Percentiles rank a stretch among this genome's conserved stretches.
These are phyloP conservation scores for Lycium ferocissimum DNA, from an alignment of 257 asterid species.

Conservation along the genomic window DNA sequence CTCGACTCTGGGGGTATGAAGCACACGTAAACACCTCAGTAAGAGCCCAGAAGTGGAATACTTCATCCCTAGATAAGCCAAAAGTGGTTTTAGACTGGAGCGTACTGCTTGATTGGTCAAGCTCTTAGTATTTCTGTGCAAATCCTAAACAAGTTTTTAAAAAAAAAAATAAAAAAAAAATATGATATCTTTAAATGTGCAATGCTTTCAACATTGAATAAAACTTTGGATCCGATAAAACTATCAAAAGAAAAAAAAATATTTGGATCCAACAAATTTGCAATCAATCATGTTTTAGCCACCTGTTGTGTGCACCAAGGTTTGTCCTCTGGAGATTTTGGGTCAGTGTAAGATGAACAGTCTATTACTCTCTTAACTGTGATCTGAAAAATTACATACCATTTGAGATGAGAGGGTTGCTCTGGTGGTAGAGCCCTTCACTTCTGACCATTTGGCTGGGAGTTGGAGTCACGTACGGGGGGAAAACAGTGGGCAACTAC, in stretches of 20 bases:
- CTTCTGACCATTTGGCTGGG: background rate
- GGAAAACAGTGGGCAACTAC: background rate
- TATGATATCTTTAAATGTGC: background rate
- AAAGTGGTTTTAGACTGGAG: background rate
- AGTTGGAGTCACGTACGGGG: background rate
- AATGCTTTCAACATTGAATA: background rate
- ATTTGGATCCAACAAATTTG: background rate
- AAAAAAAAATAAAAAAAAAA: no score
- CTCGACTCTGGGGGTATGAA: background rate
- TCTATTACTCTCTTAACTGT: background rate
- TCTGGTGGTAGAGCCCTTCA: background rate
- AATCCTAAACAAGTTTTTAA: background rate
- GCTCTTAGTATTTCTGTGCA: background rate
- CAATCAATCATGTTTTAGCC: background rate
- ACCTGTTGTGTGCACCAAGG: background rate
- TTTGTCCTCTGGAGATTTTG: constrained; percentile 12
- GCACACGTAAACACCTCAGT: background rate
- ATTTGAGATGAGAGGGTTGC: background rate
- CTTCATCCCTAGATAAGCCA: background rate
- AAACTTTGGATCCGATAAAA: background rate
- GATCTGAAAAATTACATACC: background rate
- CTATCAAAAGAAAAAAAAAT: background rate
- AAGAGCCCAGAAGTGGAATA: background rate
- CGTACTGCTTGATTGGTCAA: background rate
- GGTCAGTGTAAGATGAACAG: background rate